These are phyloP conservation scores for Neurospora sublineolata DNA, from an alignment of 495 filamentous ascomycete species.

Conservation along the genomic window DNA sequence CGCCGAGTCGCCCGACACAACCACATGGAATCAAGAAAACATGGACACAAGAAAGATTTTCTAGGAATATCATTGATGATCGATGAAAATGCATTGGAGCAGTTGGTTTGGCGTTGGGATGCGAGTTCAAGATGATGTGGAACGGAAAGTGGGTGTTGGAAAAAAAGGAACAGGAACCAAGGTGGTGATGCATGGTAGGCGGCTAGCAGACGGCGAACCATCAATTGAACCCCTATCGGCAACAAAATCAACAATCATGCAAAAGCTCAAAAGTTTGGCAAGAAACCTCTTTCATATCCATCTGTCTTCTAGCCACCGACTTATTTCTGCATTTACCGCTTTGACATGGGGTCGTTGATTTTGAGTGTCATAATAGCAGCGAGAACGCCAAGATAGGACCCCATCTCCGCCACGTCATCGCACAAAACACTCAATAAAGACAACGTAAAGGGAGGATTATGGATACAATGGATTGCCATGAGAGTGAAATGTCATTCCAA, in stretches of 20 bases:
- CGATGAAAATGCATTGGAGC: too few species aligned
- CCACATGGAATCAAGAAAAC: too few species aligned
- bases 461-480: not conserved
- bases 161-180: not conserved
- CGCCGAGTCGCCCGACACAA: too few species aligned
- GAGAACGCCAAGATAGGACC: not conserved
- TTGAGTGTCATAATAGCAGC: not conserved
- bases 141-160: too few species aligned
- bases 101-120: too few species aligned
- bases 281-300: not conserved
- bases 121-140: too few species aligned
- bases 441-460: not conserved
- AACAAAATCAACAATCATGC: not conserved
- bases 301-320: not conserved
- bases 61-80: too few species aligned
- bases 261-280: not conserved
- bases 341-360: not conserved
- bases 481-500: not conserved
- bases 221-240: not conserved
- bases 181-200: not conserved
- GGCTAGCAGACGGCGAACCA: not conserved
- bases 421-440: not conserved
- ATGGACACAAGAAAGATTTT: too few species aligned
- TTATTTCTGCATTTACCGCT: not conserved
- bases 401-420: not conserved